These are phyloP conservation scores for Isochrysis galbana DNA, from an alignment of 78 protist species.

Conservation along the genomic window DNA sequence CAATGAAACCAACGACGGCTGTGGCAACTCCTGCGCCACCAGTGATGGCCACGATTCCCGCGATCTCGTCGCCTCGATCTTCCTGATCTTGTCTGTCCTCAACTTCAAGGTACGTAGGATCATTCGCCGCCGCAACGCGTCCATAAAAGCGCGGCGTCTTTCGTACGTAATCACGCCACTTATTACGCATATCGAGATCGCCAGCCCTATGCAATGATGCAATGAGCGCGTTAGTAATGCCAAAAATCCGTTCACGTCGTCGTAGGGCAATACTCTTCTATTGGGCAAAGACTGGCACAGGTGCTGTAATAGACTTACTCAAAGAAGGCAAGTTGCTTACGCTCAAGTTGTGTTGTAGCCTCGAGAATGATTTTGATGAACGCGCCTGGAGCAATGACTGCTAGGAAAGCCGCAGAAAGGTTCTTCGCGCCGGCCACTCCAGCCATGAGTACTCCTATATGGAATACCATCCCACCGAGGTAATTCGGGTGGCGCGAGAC, in stretches of 20 bases:
- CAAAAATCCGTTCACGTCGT: too few relatives aligned
- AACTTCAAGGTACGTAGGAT: background rate
- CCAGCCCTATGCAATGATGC: too few relatives aligned
- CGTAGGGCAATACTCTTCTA: too few relatives aligned
- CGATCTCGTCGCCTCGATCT: background rate
- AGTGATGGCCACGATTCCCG: background rate
- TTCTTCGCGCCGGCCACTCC: background rate
- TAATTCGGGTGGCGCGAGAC: background rate
- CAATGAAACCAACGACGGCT: background rate
- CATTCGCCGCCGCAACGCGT: background rate
- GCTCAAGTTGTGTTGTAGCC: background rate
- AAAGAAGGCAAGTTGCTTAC: background rate
- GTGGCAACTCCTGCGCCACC: background rate
- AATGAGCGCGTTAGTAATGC: too few relatives aligned
- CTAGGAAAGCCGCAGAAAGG: background rate
- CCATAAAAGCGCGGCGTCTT: background rate
- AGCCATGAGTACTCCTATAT: background rate
- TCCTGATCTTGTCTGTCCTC: background rate
- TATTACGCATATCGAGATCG: background rate
- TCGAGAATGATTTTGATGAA: background rate
- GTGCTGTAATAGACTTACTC: too few relatives aligned
- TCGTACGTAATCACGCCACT: background rate
- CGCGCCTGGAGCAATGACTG: background rate
- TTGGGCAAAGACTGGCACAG: too few relatives aligned
- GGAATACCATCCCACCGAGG: background rate